phyloP scores from a whole-genome alignment of 371 early-diverging fungal genomes.

The Chytridium lagenaria region DNA sequence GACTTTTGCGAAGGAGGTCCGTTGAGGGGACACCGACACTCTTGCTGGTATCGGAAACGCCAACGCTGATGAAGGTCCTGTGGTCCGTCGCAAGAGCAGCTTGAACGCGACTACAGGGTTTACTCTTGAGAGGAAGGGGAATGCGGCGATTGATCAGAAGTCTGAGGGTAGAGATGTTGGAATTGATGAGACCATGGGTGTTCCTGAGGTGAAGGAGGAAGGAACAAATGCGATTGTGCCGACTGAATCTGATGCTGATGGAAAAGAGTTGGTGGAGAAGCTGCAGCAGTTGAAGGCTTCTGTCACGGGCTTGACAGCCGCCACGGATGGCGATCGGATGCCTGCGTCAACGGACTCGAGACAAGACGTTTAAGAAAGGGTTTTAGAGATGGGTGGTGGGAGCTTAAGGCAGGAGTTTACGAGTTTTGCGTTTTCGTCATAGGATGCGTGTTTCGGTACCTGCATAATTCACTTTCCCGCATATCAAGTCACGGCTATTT shows the following conservation, averaged over 20 bases:
- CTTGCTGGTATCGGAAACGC: background rate
- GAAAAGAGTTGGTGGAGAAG: background rate
- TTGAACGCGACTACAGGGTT: no score
- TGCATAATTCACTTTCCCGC: no score
- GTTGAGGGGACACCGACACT: slow-evolving; percentile 20
- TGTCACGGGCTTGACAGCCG: background rate
- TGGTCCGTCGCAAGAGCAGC: slow-evolving; percentile 17
- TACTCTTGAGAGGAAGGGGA: background rate
- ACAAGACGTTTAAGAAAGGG: background rate
- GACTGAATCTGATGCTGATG: background rate
- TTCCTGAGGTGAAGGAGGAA: background rate
- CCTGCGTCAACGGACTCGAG: background rate
- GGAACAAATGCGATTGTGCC: background rate
- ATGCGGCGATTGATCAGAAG: background rate
- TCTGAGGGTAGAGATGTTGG: background rate
- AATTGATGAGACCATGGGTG: background rate
- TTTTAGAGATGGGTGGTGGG: background rate
- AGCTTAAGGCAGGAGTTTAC: no score
- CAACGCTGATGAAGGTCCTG: background rate
- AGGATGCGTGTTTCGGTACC: no score
- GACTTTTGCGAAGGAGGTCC: slow-evolving; percentile 1
- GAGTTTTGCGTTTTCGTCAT: no score
- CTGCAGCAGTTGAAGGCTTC: background rate
- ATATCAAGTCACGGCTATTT: no score
- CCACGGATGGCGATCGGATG: slow-evolving; percentile 1